Evolutionary conservation across 441 rosid species (phyloP), one percentile per base, ranked within the genome.

Genomic region (Populus hybrid): DNA sequence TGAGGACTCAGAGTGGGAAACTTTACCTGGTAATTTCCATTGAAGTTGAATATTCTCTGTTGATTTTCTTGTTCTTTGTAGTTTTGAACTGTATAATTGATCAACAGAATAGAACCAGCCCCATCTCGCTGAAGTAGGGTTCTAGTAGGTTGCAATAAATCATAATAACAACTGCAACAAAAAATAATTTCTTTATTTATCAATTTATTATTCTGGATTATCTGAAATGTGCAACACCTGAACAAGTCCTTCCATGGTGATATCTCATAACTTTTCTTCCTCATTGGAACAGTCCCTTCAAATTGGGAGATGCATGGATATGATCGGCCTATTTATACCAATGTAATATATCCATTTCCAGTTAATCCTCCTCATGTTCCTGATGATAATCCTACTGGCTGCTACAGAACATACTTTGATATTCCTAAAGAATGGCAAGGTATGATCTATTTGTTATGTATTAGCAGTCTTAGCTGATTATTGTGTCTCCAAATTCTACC

Each of bases 281-380:
- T 85, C 69, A 73, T 80, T 84, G 86, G 83, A 79, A 69, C 94
- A 96, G 99, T 96, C 87, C 99, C 99, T 84, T 96, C 99, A 66
- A 96, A 94, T 78, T 97, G 99, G 98, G 95, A 94, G 88, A 80
- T 89, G 89, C 97, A 97, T 88, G 99, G 98, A 80, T 97, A 88
- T 86, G 98, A 97, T 84, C 86, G 86, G 46, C 99, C 99, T 65
- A 93, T 94, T 73, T 97, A 93, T 84, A 94, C 98, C 10, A 97
- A 97, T 89, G 36, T 86, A 69, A 84, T 85, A 16, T 96, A 94
- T 85, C 98, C 98, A 77, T 90, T 96, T 82, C 86, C 85, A 0
- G 83, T 89, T 78, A 89, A 97, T 82, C 99, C 98, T 80, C 99
- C 98, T 40, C 79, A 80, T 78, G 91, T 93, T 79, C 94, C 98